phyloP scores from a whole-genome alignment of 2,329 filamentous ascomycete species.

The Trichoderma sp. region DNA sequence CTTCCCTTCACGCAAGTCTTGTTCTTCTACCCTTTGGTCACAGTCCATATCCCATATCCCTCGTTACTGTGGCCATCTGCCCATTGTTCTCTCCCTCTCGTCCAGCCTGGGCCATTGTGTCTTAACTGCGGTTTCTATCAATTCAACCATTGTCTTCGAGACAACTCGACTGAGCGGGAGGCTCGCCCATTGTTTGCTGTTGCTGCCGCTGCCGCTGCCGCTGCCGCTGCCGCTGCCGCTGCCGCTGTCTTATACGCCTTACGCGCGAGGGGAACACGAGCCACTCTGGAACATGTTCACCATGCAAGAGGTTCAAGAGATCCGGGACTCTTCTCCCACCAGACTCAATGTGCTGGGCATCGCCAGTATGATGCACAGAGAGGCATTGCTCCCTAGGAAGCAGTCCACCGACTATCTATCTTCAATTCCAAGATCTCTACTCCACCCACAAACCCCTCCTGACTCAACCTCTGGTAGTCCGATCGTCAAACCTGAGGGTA shows the following conservation, averaged over 20 bases:
- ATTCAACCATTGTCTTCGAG: slow-evolving; percentile 11
- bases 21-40: slow-evolving; percentile 22
- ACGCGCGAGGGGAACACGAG: neutral
- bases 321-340: slow-evolving; percentile 19
- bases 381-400: slow-evolving; percentile 21
- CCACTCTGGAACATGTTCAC: slow-evolving; percentile 19
- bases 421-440: slow-evolving; percentile 21
- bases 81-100: slow-evolving; percentile 26
- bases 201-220: no score
- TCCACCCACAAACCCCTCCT: slow-evolving; percentile 31
- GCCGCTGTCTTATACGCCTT: slow-evolving; percentile 22
- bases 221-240: no score
- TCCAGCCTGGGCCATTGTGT: slow-evolving; percentile 4
- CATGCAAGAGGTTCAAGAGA: slow-evolving; percentile 19
- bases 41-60: slow-evolving; percentile 27
- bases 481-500: slow-evolving; percentile 33
- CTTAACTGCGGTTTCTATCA: slow-evolving; percentile 2
- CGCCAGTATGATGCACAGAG: slow-evolving; percentile 23
- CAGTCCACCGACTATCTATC: slow-evolving; percentile 26
- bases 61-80: slow-evolving; percentile 25
- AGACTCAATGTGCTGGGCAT: slow-evolving; percentile 25
- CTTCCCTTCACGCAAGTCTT: slow-evolving; percentile 24
- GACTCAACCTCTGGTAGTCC: slow-evolving; percentile 37
- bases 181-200: slow-evolving; percentile 3
- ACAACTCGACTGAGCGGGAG: neutral